Evolutionary conservation across 2,329 filamentous ascomycete genomes (phyloP).

Genomic region (Ceratocystis destructans): DNA sequence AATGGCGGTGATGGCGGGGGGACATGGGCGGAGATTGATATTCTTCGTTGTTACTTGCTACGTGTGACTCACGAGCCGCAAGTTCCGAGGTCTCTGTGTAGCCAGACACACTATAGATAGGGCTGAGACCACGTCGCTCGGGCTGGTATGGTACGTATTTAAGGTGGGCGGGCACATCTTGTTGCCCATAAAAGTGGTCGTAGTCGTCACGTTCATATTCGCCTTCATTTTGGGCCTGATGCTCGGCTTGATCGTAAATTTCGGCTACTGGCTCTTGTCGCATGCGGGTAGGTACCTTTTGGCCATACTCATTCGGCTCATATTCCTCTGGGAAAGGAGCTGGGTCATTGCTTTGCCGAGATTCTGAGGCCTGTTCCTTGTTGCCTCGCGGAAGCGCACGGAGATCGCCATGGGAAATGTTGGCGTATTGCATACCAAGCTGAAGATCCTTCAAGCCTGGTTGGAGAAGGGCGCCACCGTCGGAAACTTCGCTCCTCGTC

Average conservation of each 20-base stretch:
- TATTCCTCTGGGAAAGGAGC: conserved; percentile 33
- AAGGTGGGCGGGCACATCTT: conserved; percentile 50
- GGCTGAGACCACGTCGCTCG: conserved; percentile 62
- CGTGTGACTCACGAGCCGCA: conserved; percentile 42
- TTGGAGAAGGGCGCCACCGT: conserved; percentile 32
- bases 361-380: background rate
- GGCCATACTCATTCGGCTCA: conserved; percentile 34
- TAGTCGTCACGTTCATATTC: conserved; percentile 16
- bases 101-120: conserved; percentile 84
- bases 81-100: conserved; percentile 48
- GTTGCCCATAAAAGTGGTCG: conserved; percentile 40
- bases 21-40: conserved; percentile 48
- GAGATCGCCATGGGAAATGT: conserved; percentile 46
- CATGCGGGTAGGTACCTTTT: conserved; percentile 27
- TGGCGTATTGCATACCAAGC: conserved; percentile 54
- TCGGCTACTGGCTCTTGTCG: conserved; percentile 26
- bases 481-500: conserved; percentile 49
- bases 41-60: conserved; percentile 36
- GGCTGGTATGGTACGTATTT: conserved; percentile 56
- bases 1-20: conserved; percentile 33
- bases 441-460: conserved; percentile 2
- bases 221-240: conserved; percentile 14
- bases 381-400: conserved; percentile 39
- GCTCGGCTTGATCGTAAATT: conserved; percentile 32
- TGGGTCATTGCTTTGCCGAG: conserved; percentile 20